Percentiles rank a stretch among this genome's conserved stretches.
These are phyloP conservation scores for Trichoderma oligosporum DNA, from an alignment of 2,329 filamentous ascomycete species.

Conservation along the genomic window DNA sequence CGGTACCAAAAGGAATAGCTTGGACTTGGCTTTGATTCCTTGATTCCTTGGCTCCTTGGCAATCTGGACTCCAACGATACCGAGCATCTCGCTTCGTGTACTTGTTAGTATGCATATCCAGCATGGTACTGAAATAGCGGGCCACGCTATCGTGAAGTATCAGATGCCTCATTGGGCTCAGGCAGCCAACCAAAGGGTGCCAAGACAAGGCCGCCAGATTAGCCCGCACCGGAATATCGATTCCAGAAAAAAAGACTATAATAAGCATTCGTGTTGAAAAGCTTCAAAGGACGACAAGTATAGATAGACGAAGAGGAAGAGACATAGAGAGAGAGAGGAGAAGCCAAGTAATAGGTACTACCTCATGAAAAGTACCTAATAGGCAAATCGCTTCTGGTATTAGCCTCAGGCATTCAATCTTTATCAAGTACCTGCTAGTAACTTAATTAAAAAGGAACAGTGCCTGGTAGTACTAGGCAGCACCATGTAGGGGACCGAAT, in stretches of 20 bases:
- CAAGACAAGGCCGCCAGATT: neutral
- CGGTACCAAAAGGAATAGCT: neutral
- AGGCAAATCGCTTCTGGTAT: no score
- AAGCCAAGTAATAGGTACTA: no score
- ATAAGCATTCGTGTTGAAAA: no score
- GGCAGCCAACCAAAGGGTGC: constrained; percentile 4
- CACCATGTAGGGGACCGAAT: no score
- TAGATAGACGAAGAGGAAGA: no score
- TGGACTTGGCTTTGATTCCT: neutral
- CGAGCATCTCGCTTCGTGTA: neutral
- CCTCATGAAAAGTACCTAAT: no score
- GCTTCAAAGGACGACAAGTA: no score
- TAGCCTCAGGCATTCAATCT: no score
- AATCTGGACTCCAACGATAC: neutral
- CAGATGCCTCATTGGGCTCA: constrained; percentile 2
- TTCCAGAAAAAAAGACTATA: neutral
- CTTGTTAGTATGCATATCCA: neutral
- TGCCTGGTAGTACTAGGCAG: no score
- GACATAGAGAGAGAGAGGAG: no score
- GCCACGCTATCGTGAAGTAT: constrained; percentile 1
- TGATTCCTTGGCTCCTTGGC: neutral
- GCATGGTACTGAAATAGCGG: neutral
- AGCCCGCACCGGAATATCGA: neutral
- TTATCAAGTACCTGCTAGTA: no score
- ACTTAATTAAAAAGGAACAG: no score